phyloP scores from a whole-genome alignment of 164 flowering plant species.

The Paratinospora sagittata region DNA sequence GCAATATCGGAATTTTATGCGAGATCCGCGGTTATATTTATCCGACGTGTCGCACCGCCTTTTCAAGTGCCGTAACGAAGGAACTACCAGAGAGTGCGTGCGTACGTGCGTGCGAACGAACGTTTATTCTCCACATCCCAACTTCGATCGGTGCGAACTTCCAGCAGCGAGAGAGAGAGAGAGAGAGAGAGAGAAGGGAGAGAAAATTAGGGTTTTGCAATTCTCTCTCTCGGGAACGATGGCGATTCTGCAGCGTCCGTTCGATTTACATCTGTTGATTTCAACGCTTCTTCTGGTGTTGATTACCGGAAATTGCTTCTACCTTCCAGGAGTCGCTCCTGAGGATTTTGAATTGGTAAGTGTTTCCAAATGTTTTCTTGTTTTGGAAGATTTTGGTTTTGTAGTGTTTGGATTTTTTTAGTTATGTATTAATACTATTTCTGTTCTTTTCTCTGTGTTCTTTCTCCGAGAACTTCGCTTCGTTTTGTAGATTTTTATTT shows the following conservation, averaged over 20 bases:
- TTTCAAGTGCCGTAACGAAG: constrained; percentile 9
- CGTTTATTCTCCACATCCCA: not conserved
- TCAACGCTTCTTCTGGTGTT: constrained; percentile 27
- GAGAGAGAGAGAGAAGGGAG: constrained; percentile 3
- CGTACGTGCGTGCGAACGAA: not conserved
- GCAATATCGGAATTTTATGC: not conserved
- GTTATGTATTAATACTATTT: not conserved
- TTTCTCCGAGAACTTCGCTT: not conserved
- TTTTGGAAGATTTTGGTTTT: constrained; percentile 1
- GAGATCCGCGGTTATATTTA: not conserved
- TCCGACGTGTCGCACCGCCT: not conserved
- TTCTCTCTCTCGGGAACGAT: constrained; percentile 23
- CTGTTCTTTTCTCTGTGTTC: not conserved
- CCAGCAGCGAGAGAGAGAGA: not conserved
- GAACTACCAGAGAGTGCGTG: not conserved
- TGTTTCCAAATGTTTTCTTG: not conserved
- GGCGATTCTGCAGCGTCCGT: constrained; percentile 34
- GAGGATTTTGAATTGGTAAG: constrained; percentile 61
- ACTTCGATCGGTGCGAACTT: not conserved
- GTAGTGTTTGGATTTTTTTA: constrained; percentile 11
- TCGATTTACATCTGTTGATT: constrained; percentile 15
- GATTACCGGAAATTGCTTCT: constrained; percentile 46
- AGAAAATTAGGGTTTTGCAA: too few species aligned
- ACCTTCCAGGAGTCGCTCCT: constrained; percentile 84
- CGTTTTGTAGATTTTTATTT: not conserved